phyloP scores from a whole-genome alignment of 2,329 filamentous ascomycete species.

The Pseudopyricularia javanii region DNA sequence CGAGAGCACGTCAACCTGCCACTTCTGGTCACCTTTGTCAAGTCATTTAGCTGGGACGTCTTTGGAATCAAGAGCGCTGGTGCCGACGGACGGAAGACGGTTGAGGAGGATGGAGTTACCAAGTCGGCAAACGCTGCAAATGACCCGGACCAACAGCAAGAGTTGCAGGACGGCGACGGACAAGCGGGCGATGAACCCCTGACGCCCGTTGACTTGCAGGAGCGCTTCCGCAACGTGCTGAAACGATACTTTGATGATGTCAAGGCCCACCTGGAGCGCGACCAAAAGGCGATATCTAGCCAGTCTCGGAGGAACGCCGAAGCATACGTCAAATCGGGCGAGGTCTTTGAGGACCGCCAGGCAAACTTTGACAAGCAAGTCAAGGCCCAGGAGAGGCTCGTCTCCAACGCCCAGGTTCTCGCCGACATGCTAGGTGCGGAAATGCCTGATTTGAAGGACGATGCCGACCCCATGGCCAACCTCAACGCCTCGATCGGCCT shows the following conservation, averaged over 20 bases:
- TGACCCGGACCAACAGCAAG: constrained; percentile 29
- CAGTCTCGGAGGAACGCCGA: constrained; percentile 94
- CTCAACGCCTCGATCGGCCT: constrained; percentile 76
- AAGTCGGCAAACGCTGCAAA: constrained; percentile 21
- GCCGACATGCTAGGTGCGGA: constrained; percentile 80
- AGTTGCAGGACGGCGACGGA: constrained; percentile 23
- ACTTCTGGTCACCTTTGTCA: constrained; percentile 87
- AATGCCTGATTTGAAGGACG: constrained; percentile 86
- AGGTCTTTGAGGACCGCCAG: constrained; percentile 96
- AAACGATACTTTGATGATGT: constrained; percentile 87
- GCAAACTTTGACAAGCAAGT: constrained; percentile 89
- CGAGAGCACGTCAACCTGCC: constrained; percentile 85
- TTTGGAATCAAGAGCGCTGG: constrained; percentile 63
- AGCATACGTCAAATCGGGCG: constrained; percentile 94
- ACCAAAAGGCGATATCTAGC: constrained; percentile 76
- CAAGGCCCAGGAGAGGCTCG: constrained; percentile 81
- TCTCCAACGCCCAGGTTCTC: constrained; percentile 80
- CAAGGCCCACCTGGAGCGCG: constrained; percentile 74
- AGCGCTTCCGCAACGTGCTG: constrained; percentile 77
- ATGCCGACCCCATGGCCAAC: constrained; percentile 54
- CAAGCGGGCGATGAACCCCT: constrained; percentile 56
- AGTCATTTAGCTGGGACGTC: constrained; percentile 92
- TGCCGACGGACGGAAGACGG: constrained; percentile 69
- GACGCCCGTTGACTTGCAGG: constrained; percentile 62
- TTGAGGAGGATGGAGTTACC: constrained; percentile 67